Conservation (phyloP, 2,329 filamentous ascomycete species). For the Ophiostoma piceae region DNA sequence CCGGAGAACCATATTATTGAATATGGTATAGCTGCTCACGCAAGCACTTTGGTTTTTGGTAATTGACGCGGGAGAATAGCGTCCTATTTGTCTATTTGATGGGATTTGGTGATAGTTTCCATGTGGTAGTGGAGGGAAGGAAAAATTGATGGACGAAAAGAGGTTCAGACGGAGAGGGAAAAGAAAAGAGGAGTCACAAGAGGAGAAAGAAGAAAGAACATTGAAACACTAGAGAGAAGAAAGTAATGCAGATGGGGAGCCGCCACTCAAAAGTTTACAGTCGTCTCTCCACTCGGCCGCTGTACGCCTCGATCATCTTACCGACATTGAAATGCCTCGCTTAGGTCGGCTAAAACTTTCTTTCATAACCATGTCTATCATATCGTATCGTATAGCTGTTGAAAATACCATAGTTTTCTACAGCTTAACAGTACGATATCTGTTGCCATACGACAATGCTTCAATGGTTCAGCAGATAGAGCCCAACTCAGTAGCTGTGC, state of each 20-base stretch:
- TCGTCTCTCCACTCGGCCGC: background rate
- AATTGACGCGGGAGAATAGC: background rate
- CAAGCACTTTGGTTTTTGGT: background rate
- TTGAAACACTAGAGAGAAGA: background rate
- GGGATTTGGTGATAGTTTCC: background rate
- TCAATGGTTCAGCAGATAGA: background rate
- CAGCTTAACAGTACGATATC: background rate
- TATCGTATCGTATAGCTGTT: background rate
- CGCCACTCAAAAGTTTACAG: background rate
- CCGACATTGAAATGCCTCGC: background rate
- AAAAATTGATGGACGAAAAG: background rate
- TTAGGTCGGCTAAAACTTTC: background rate
- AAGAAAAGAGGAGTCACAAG: background rate
- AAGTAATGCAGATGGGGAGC: background rate
- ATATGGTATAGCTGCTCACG: background rate
- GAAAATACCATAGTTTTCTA: background rate
- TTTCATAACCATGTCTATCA: background rate
- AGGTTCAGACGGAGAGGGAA: too few species aligned
- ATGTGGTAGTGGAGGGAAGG: background rate
- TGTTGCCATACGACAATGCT: background rate
- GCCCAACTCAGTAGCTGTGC: background rate
- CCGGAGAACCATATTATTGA: background rate
- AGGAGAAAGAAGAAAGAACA: background rate
- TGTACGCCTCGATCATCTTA: background rate
- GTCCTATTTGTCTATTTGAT: background rate